Evolutionary conservation across 2,329 filamentous ascomycete species (phyloP).

Genomic region (Fusarium poae): DNA sequence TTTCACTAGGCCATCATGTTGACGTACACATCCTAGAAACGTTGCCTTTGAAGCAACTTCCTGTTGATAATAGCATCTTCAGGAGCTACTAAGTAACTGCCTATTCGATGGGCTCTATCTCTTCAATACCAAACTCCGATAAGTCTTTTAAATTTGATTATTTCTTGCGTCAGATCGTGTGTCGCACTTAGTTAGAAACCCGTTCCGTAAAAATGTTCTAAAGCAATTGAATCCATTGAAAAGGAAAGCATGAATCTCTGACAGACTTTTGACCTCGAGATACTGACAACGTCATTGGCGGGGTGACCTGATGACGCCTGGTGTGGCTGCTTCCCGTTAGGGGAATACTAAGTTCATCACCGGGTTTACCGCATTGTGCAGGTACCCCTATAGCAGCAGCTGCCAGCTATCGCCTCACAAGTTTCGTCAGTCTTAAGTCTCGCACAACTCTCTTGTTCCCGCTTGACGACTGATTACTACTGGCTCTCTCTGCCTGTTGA

Average conservation of each 20-base stretch:
- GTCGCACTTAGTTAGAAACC: neutral
- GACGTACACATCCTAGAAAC: neutral
- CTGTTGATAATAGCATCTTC: neutral
- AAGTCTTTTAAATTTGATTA: neutral
- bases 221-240: constrained; percentile 13
- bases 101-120: neutral
- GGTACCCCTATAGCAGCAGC: constrained; percentile 12
- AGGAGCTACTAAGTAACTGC: neutral
- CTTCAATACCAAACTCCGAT: neutral
- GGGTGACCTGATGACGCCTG: constrained; percentile 47
- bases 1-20: neutral
- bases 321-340: constrained; percentile 24
- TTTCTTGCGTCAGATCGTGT: constrained; percentile 17
- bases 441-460: constrained; percentile 39
- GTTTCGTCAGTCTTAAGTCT: constrained; percentile 19
- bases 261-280: constrained; percentile 30
- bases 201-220: neutral
- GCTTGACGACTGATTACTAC: constrained; percentile 40
- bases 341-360: neutral
- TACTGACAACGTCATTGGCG: constrained; percentile 50
- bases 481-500: constrained; percentile 31
- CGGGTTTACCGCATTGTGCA: fast-evolving
- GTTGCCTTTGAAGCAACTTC: neutral
- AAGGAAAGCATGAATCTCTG: constrained; percentile 28
- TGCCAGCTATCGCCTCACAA: constrained; percentile 33